Conservation (phyloP, 23 red algal genomes). For the Pyropia haitanensis region DNA sequence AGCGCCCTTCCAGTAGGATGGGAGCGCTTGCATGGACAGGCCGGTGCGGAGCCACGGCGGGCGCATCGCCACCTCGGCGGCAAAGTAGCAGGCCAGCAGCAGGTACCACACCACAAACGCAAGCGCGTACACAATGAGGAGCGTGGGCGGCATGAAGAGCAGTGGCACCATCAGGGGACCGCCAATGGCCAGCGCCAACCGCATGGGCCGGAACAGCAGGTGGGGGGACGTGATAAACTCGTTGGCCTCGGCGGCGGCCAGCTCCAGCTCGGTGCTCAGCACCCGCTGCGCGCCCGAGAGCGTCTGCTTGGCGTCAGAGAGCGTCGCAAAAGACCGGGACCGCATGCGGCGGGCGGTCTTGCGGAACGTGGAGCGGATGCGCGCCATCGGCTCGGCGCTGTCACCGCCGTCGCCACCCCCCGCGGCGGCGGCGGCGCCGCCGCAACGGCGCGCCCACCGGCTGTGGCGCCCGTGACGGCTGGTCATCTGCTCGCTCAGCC, state of each 20-base stretch:
- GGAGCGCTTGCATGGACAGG: constrained; percentile 40
- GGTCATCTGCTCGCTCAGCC: too few species aligned
- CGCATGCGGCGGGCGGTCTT: neutral
- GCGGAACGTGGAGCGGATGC: neutral
- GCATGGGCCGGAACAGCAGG: constrained; percentile 59
- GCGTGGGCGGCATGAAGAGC: constrained; percentile 35
- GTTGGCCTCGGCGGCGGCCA: constrained; percentile 36
- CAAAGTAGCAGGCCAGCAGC: constrained; percentile 39
- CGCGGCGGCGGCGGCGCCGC: too few species aligned
- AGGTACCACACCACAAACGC: constrained; percentile 75
- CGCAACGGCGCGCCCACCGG: too few species aligned
- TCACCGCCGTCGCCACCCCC: too few species aligned
- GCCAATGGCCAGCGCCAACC: constrained; percentile 18
- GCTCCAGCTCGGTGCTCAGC: constrained; percentile 12
- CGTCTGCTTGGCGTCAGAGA: constrained; percentile 1
- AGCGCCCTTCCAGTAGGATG: constrained; percentile 68
- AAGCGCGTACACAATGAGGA: constrained; percentile 16
- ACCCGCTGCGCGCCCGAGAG: constrained; percentile 11
- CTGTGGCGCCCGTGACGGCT: too few species aligned
- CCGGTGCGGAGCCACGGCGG: constrained; percentile 76
- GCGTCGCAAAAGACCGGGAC: neutral
- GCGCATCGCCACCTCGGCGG: constrained; percentile 81
- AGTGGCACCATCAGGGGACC: constrained; percentile 61
- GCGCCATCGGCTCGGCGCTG: too few species aligned
- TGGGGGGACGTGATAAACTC: constrained; percentile 48